Evolutionary conservation across 169 alveolate species (phyloP), one percentile per base, ranked within the genome.

Genomic region (Babesia gibsoni): DNA sequence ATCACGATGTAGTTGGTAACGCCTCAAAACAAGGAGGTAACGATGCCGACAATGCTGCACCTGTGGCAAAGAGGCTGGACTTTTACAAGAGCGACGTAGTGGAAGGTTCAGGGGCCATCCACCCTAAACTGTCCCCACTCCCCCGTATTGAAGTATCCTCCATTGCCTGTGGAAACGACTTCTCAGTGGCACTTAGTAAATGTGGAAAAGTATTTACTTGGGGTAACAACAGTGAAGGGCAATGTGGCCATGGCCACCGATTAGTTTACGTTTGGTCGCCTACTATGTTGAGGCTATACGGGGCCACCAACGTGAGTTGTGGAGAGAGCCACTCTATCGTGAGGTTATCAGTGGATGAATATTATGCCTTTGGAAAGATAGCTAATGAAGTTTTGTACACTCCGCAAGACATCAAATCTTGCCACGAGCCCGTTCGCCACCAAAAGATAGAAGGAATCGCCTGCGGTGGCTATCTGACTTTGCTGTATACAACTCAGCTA

Each of bases 221-320:
- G 89, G 89, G 89, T 10, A 65, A 75, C 52, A 82, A 82, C 64
- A 18, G 52, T 4, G 22, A 30, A 22, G 89, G 89, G 7, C 89
- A 82, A 56, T 82, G 89, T 46, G 89, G 89, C 7, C 88, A 67
- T 10, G 88, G 88, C 8, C 67, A 49, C 32, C 29, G 79, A 41
- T 42, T 68, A 5, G 37, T 70, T 7, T 16, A 39, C n/a, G 43
- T 79, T 16, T 56, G 61, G 50, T 37, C 74, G n/a, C 88, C 88
- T 0, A 68, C 67, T 25, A 20, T 46, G 8, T 37, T 79, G 39
- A 50, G 49, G 23, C 16, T 69, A 6, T 36, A 25, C 16, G 83
- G 66, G 10, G 83, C 57, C 18, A 56, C 61, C 25, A 37, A 45
- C 7, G 33, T 68, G 14, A 52, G 54, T 56, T 39, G 66, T 3